A percentile compares a stretch with the other conserved stretches of the same genome.
Conservation (phyloP, 1,139 yeast species). For the Geotrichum histeridarum region DNA sequence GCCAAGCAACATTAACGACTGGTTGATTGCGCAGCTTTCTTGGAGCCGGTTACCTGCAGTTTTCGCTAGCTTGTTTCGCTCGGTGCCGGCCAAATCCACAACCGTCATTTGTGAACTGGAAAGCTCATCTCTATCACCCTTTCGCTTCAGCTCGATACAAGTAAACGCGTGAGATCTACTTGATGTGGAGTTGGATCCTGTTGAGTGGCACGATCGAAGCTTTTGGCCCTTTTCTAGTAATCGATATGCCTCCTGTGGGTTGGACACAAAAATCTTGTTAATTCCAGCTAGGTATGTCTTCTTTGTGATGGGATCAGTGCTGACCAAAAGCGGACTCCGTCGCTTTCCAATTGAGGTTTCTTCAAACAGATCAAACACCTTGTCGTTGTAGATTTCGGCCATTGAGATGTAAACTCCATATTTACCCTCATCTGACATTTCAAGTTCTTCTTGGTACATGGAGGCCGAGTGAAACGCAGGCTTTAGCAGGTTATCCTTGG, state of each 20-base stretch:
- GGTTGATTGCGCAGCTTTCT: conserved; percentile 47
- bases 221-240: conserved; percentile 32
- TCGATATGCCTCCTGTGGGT: conserved; percentile 30
- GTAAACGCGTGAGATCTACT: conserved; percentile 43
- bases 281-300: conserved; percentile 27
- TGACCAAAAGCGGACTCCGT: conserved; percentile 26
- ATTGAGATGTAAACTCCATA: conserved; percentile 35
- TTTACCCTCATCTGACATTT: conserved; percentile 22
- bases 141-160: conserved; percentile 34
- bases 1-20: conserved; percentile 46
- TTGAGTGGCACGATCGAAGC: conserved; percentile 33
- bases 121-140: conserved; percentile 18
- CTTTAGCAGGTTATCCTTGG: conserved; percentile 21
- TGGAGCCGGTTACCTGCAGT: conserved; percentile 42
- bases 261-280: conserved; percentile 31
- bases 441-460: conserved; percentile 22
- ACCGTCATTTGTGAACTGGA: conserved; percentile 37
- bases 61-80: conserved; percentile 44
- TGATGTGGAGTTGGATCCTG: conserved; percentile 35
- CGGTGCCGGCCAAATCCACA: conserved; percentile 50
- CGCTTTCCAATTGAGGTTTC: conserved; percentile 10
- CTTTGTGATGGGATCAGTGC: conserved; percentile 28
- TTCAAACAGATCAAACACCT: conserved; percentile 25
- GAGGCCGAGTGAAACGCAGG: conserved; percentile 17
- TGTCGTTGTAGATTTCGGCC: conserved; percentile 38